phyloP scores from a whole-genome alignment of 805 yeast genomes.

The Candida andamanensis region DNA sequence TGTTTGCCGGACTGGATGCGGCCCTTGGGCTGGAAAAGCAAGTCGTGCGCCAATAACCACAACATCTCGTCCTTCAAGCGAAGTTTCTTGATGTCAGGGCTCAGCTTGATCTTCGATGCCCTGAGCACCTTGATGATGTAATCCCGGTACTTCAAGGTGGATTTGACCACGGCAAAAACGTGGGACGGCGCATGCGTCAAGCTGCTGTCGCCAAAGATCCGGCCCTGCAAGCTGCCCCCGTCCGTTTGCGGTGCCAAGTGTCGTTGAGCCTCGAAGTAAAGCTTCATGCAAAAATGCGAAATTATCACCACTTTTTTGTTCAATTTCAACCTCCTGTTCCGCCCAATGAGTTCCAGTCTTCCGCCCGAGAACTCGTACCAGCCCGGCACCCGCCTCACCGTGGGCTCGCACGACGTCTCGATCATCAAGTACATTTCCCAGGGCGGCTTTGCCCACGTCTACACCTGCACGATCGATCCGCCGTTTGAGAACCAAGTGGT shows the following conservation, averaged over 20 bases:
- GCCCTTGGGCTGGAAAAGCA: conserved; percentile 67
- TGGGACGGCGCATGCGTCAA: conserved; percentile 66
- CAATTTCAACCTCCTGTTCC: not conserved
- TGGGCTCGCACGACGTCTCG: conserved; percentile 74
- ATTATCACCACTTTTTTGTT: too few species aligned
- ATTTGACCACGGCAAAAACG: conserved; percentile 74
- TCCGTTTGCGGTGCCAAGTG: conserved; percentile 15
- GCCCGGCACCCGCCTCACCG: conserved; percentile 66
- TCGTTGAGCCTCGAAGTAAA: conserved; percentile 41
- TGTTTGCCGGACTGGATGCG: conserved; percentile 87
- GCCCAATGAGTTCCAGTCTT: not conserved
- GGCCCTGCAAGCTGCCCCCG: conserved; percentile 31
- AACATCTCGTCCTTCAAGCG: conserved; percentile 52
- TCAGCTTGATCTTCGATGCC: conserved; percentile 58
- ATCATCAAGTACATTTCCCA: conserved; percentile 71
- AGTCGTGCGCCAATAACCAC: conserved; percentile 72
- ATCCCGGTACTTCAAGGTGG: conserved; percentile 68
- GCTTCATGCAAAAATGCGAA: conserved; percentile 37
- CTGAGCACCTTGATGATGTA: conserved; percentile 59
- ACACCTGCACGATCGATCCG: conserved; percentile 62
- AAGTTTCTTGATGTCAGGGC: conserved; percentile 37
- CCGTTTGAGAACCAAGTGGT: conserved; percentile 45
- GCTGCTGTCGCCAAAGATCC: conserved; percentile 32
- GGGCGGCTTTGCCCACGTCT: conserved; percentile 96
- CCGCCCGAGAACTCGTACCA: conserved; percentile 5